Conservation (phyloP, 2,329 filamentous ascomycete species). For the Cladosporium sp. region DNA sequence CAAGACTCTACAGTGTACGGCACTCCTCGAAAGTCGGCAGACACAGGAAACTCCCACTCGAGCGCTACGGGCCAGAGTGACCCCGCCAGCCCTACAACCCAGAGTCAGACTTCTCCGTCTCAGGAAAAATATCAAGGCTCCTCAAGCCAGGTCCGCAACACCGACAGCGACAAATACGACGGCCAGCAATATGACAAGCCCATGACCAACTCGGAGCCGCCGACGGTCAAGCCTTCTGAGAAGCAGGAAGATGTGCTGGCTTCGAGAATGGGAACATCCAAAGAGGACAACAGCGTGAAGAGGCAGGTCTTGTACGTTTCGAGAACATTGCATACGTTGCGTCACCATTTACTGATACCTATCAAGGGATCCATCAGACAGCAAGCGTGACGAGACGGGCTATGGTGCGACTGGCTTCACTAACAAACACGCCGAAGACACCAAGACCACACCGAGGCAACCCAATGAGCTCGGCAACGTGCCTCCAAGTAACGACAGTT, state of each 20-base stretch:
- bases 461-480: slow-evolving; percentile 1
- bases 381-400: slow-evolving; percentile 17
- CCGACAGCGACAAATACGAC: slow-evolving; percentile 23
- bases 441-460: not conserved
- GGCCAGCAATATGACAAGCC: slow-evolving; percentile 20
- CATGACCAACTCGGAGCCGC: slow-evolving; percentile 4
- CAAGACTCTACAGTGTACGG: slow-evolving; percentile 20
- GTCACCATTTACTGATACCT: not conserved
- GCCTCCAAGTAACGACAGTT: slow-evolving; percentile 3
- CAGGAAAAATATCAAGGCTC: slow-evolving; percentile 19
- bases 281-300: slow-evolving; percentile 13
- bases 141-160: slow-evolving; percentile 22
- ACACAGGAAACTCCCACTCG: not conserved
- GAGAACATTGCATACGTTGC: not conserved
- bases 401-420: slow-evolving; percentile 11
- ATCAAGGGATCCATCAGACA: slow-evolving; percentile 15
- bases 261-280: not conserved
- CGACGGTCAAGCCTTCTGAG: not conserved
- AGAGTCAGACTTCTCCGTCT: not conserved
- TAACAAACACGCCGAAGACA: not conserved
- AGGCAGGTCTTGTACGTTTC: slow-evolving; percentile 18
- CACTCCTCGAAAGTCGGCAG: slow-evolving; percentile 20
- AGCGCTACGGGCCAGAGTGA: not conserved
- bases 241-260: not conserved
- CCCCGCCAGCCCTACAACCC: not conserved